Percentiles rank a stretch among this genome's conserved stretches.
Evolutionary conservation across 2,329 filamentous ascomycete genomes (phyloP).

Genomic region (Colletotrichum falcatum): DNA sequence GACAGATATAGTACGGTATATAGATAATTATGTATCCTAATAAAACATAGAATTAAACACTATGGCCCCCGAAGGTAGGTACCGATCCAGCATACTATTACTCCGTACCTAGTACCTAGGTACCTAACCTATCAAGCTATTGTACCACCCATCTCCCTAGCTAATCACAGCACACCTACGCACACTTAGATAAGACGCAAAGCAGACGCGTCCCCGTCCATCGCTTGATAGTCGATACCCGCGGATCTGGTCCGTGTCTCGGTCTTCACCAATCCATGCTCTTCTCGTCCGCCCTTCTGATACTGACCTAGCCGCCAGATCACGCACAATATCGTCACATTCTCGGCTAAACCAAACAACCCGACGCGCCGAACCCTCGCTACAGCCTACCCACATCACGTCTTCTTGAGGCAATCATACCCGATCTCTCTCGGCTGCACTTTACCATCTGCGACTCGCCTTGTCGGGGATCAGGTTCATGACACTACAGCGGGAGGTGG

Average conservation of each 20-base stretch:
- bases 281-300: constrained; percentile 28
- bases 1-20: too few species aligned
- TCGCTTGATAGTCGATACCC: neutral
- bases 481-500: constrained; percentile 10
- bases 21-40: too few species aligned
- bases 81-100: too few species aligned
- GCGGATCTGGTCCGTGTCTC: constrained; percentile 12
- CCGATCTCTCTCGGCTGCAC: constrained; percentile 24
- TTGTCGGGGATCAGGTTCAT: constrained; percentile 4
- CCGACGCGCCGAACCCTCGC: neutral
- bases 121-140: too few species aligned
- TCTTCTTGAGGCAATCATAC: constrained; percentile 21
- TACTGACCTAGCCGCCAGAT: constrained; percentile 10
- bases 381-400: neutral
- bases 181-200: neutral
- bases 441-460: constrained; percentile 16
- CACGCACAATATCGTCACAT: constrained; percentile 11
- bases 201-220: neutral
- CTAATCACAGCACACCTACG: neutral
- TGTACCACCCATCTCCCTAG: neutral
- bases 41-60: too few species aligned
- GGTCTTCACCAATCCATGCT: neutral
- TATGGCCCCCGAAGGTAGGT: too few species aligned
- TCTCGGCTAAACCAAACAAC: neutral
- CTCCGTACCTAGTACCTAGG: too few species aligned